Percentiles rank a stretch among this genome's conserved stretches.
Conservation (phyloP, 2,329 filamentous ascomycete genomes). For the Aureobasidium sp. region DNA sequence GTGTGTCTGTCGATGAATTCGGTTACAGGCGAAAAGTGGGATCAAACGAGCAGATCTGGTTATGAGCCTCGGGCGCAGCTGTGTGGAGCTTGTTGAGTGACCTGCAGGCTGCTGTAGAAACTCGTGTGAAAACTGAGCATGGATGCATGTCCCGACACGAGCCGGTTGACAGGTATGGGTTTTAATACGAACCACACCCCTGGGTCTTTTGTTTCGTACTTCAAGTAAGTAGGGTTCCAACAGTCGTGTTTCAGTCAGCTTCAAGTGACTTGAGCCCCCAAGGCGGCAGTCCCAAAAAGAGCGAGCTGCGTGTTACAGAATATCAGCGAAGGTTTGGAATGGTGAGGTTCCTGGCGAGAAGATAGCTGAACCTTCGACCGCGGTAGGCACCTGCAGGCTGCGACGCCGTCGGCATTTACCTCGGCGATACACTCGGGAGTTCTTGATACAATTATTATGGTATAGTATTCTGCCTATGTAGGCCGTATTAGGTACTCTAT, state of each 20-base stretch:
- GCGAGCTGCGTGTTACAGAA: neutral
- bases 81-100: neutral
- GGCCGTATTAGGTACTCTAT: too few species aligned
- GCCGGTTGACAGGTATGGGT: neutral
- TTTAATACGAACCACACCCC: neutral
- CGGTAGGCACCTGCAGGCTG: neutral
- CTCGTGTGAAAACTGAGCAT: neutral
- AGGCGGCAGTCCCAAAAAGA: neutral
- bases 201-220: neutral
- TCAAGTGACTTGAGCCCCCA: too few species aligned
- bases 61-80: neutral
- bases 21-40: neutral
- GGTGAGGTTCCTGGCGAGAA: too few species aligned
- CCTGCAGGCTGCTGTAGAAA: neutral
- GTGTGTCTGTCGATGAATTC: neutral
- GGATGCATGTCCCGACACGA: neutral
- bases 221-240: neutral
- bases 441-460: too few species aligned
- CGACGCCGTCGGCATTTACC: neutral
- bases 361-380: neutral
- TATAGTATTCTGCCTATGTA: neutral
- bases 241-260: neutral
- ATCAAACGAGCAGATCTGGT: neutral
- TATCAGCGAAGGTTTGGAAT: too few species aligned
- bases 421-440: neutral